Percentiles rank a stretch among this genome's conserved stretches.
phyloP scores from a whole-genome alignment of 2,329 filamentous ascomycete genomes.

The Shiraia bambusicola region DNA sequence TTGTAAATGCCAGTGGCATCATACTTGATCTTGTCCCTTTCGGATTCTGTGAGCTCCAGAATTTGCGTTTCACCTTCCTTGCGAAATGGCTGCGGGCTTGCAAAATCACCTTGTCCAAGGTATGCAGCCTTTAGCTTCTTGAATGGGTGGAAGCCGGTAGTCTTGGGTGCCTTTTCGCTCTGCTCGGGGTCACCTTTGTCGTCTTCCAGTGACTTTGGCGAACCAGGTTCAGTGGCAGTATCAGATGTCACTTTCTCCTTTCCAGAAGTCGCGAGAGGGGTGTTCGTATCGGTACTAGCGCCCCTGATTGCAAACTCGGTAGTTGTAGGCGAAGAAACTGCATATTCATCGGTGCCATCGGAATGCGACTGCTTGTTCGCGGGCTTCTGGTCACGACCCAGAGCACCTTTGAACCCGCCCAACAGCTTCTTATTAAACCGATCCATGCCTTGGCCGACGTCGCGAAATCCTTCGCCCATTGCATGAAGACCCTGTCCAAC shows the following conservation, averaged over 20 bases:
- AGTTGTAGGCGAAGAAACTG: conserved; percentile 27
- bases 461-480: conserved; percentile 51
- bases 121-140: conserved; percentile 28
- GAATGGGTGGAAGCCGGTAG: conserved; percentile 21
- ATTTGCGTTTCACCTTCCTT: conserved; percentile 43
- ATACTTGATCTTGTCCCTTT: conserved; percentile 34
- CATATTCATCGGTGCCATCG: conserved; percentile 24
- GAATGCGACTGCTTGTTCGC: conserved; percentile 13
- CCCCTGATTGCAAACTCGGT: conserved; percentile 31
- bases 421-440: conserved; percentile 43
- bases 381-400: conserved; percentile 20
- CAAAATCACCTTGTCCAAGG: conserved; percentile 32
- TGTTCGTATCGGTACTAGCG: conserved; percentile 36
- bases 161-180: conserved; percentile 20
- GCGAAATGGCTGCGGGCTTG: conserved; percentile 49
- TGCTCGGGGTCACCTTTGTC: conserved; percentile 14
- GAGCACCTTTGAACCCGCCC: conserved; percentile 42
- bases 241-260: conserved; percentile 31
- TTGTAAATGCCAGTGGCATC: conserved; percentile 35
- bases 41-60: conserved; percentile 26
- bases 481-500: conserved; percentile 49
- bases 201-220: conserved; percentile 22
- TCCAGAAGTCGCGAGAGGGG: conserved; percentile 24
- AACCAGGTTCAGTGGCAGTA: conserved; percentile 22
- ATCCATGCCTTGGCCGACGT: conserved; percentile 50